A percentile compares a stretch with the other conserved stretches of the same genome.
These are phyloP conservation scores for Leccinum broughii DNA, from an alignment of 768 basidiomycete species.

Conservation along the genomic window DNA sequence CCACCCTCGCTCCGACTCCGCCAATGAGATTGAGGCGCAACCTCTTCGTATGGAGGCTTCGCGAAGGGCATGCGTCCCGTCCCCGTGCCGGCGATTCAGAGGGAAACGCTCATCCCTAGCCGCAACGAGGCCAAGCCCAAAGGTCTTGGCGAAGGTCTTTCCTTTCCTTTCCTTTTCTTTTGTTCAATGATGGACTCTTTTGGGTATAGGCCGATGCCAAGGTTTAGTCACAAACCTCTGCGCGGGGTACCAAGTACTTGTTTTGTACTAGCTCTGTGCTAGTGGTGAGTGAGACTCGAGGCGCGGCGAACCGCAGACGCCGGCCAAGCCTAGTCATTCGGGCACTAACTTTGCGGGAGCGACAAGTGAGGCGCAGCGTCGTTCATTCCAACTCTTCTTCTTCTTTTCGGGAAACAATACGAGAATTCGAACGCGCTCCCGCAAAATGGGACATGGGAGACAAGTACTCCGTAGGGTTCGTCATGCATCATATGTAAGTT, in stretches of 20 bases:
- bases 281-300: neutral
- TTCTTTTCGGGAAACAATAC: neutral
- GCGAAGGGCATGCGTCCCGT: slow-evolving; percentile 4
- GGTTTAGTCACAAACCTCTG: neutral
- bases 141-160: neutral
- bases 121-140: slow-evolving; percentile 5
- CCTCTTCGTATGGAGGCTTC: slow-evolving; percentile 9
- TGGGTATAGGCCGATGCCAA: neutral
- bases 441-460: neutral
- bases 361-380: neutral
- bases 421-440: neutral
- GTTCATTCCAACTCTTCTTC: neutral
- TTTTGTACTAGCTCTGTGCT: neutral
- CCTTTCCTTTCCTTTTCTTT: neutral
- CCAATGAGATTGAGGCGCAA: slow-evolving; percentile 21
- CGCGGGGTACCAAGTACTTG: neutral
- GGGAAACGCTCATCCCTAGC: slow-evolving; percentile 19
- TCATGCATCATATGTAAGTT: neutral
- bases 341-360: neutral
- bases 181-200: neutral
- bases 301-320: slow-evolving; percentile 4
- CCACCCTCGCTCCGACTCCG: slow-evolving; percentile 27
- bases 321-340: neutral
- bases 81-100: neutral
- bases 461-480: neutral